These are phyloP conservation scores for Isabelozyma heimii DNA, from an alignment of 805 yeast species.

Conservation along the genomic window DNA sequence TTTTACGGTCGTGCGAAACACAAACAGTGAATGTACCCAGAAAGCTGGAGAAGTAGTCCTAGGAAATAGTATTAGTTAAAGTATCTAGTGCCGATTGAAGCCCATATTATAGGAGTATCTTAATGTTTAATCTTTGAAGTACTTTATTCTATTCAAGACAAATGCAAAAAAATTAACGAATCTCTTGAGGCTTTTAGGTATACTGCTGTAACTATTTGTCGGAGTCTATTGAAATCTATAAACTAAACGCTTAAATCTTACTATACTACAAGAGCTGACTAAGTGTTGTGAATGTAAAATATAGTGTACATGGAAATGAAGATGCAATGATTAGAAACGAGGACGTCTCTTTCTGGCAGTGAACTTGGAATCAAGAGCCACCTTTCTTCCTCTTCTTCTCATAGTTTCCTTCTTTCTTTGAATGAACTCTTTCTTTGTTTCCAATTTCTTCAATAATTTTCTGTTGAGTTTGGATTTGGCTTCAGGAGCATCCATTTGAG, in stretches of 20 bases:
- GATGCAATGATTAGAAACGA: constrained; percentile 24
- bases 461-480: constrained; percentile 41
- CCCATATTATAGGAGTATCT: too few relatives aligned
- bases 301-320: not conserved
- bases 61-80: not conserved
- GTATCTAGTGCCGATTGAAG: not conserved
- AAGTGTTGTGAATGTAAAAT: too few relatives aligned
- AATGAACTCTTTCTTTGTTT: constrained; percentile 77
- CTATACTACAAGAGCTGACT: too few relatives aligned
- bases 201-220: too few relatives aligned
- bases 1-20: not conserved
- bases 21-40: not conserved
- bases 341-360: constrained; percentile 72
- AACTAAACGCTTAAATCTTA: too few relatives aligned
- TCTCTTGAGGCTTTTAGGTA: too few relatives aligned
- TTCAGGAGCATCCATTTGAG: constrained; percentile 69
- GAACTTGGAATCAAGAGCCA: constrained; percentile 86
- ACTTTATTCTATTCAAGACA: not conserved
- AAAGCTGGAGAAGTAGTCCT: not conserved
- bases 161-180: too few relatives aligned
- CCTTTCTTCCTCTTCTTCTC: constrained; percentile 86
- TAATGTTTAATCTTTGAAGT: too few relatives aligned
- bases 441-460: constrained; percentile 54
- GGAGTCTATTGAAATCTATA: too few relatives aligned
- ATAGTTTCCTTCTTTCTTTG: constrained; percentile 88